Base-by-base conservation (phyloP, 1,139 yeast genomes). In the Magnusiomyces suaveolens region DNA sequence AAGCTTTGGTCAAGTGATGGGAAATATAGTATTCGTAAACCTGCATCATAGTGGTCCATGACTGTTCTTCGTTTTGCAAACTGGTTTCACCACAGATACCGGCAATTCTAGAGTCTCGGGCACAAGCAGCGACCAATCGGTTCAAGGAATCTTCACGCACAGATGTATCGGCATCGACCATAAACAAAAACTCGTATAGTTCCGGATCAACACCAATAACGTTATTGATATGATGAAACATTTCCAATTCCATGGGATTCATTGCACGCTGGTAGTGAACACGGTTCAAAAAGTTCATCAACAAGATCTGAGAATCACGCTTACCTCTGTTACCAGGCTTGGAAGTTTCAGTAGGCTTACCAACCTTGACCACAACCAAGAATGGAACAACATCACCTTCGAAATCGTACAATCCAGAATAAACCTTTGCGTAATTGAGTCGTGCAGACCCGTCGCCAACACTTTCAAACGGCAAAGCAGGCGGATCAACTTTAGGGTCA, bases 381-480 rank as follows among this genome's bases (percentile, higher is more conserved):
- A 70, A 72, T 1, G 76, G 76, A 2, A 72, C 75, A 54, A 72
- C 71, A 52, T 72, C 74, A n/a, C 76, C 76, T 6, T 70, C 70
- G 20, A 68, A 71, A 55, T 73, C 75, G 53, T 72, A 72, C 26
- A 72, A 60, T 3, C 76, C 76, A 36, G 74, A 64, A 57, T 72
- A 73, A 8, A 71, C 62, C 60, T 72, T 72, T 43, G 69, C 76
- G 65, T 68, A 69, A 58, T 72, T 72, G 57, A 70, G 74, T 61
- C 72, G 74, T 58, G 68, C 64, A 23, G 66, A 61, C 14, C 76
- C 76, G 46, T 72, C 75, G 32, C 75, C 75, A 26, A 72, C 61
- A 43, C 72, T 66, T 52, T 72, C 73, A 56, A 69, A 70, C 2
- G 73, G 63, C 25, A 67, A 60, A 1, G 75, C 72, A 33, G 70